These are phyloP conservation scores for Gryganskiella cystojenkinii DNA, from an alignment of 192 early-diverging fungal genomes.

Conservation along the genomic window DNA sequence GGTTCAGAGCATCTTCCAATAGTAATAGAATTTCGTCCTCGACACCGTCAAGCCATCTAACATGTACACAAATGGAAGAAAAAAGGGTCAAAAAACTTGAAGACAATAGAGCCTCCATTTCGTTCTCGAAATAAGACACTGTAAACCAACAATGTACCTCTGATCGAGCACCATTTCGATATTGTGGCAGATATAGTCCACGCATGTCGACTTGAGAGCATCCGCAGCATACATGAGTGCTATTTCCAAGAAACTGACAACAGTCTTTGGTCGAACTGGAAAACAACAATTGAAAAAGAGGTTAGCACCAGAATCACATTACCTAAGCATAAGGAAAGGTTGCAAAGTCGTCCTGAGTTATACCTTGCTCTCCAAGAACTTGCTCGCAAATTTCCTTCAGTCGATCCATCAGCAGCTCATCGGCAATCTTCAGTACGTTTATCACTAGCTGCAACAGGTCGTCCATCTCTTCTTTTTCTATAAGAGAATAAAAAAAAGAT, in stretches of 20 bases:
- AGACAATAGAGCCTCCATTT: not conserved
- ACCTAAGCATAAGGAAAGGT: conserved; percentile 8
- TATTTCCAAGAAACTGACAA: conserved; percentile 62
- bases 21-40: conserved; percentile 26
- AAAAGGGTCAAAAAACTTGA: not conserved
- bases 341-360: conserved; percentile 6
- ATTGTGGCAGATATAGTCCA: conserved; percentile 63
- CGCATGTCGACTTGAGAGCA: conserved; percentile 60
- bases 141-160: conserved; percentile 19
- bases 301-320: not conserved
- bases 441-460: conserved; percentile 63
- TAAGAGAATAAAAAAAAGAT: conserved; percentile 1
- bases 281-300: not conserved
- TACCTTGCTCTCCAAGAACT: conserved; percentile 47
- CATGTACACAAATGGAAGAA: not conserved
- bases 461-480: conserved; percentile 49
- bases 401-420: conserved; percentile 69
- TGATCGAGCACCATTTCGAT: conserved; percentile 57
- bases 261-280: conserved; percentile 61
- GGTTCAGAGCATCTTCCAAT: conserved; percentile 21
- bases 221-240: conserved; percentile 62
- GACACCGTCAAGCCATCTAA: conserved; percentile 32
- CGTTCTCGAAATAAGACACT: not conserved
- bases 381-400: conserved; percentile 57
- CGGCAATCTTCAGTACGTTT: conserved; percentile 68